Conservation (phyloP, 768 basidiomycete genomes). For the Rhizopogon salebrosus region DNA sequence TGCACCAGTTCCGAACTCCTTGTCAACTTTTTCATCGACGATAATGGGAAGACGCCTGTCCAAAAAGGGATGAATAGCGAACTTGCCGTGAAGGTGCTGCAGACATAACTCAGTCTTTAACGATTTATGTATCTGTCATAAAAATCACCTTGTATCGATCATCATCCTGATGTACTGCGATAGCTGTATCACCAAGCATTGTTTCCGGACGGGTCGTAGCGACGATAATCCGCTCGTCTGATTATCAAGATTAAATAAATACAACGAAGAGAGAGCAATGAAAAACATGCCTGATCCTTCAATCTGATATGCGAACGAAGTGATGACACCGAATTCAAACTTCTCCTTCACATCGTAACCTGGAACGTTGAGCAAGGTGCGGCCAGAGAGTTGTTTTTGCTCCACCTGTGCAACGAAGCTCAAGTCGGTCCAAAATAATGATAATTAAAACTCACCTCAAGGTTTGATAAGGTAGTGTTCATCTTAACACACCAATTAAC, state of each 20-base stretch:
- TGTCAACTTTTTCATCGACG: conserved; percentile 79
- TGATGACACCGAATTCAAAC: conserved; percentile 95
- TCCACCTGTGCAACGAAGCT: conserved; percentile 60
- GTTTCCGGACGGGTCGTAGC: conserved; percentile 99
- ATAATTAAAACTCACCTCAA: conserved; percentile 60
- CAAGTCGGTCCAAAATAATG: background rate
- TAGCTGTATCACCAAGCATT: conserved; percentile 96
- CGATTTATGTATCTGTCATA: background rate
- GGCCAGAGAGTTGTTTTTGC: conserved; percentile 81
- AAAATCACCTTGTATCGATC: conserved; percentile 67
- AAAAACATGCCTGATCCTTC: conserved; percentile 66
- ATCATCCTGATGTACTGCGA: conserved; percentile 95
- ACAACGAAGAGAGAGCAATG: background rate
- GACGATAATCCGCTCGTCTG: conserved; percentile 87
- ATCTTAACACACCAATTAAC: conserved; percentile 98
- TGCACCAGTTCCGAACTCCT: conserved; percentile 95
- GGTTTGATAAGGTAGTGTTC: conserved; percentile 96
- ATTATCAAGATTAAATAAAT: background rate
- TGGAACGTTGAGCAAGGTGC: conserved; percentile 83
- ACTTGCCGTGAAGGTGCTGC: conserved; percentile 92
- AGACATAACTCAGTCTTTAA: background rate
- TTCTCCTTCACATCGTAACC: conserved; percentile 94
- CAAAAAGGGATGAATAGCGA: conserved; percentile 84
- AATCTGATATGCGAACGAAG: conserved; percentile 92
- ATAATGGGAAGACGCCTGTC: conserved; percentile 84